These are phyloP conservation scores for Stellera chamaejasme DNA, from an alignment of 345 rosid genomes.

Conservation along the genomic window DNA sequence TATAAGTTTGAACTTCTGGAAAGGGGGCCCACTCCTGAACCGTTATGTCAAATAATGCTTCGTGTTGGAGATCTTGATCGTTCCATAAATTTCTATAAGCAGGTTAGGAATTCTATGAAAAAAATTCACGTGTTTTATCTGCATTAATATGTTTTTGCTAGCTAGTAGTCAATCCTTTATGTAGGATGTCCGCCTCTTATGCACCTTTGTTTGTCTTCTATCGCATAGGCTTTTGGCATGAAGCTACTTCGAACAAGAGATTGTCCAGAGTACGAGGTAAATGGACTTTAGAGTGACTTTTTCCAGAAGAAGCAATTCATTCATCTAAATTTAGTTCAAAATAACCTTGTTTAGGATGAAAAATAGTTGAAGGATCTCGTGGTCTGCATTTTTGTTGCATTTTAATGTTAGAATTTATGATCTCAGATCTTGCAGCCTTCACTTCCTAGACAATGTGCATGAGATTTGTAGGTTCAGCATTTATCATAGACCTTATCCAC, in stretches of 20 bases:
- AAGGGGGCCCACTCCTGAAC: conserved; percentile 98
- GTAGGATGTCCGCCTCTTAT: neutral
- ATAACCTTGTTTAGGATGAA: no score
- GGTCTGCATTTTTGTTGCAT: no score
- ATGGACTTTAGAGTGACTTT: neutral
- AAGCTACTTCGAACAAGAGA: conserved; percentile 88
- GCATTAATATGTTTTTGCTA: neutral
- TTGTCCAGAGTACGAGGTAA: conserved; percentile 92
- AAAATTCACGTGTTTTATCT: neutral
- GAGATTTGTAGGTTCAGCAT: no score
- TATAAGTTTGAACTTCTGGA: conserved; percentile 95
- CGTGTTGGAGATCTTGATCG: conserved; percentile 97
- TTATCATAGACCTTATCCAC: no score
- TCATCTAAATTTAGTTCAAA: no score
- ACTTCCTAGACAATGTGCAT: no score
- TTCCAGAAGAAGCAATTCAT: no score
- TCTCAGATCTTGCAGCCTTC: no score
- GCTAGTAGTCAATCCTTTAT: neutral
- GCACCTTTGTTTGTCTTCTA: conserved; percentile 2
- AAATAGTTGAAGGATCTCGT: no score
- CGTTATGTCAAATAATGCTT: conserved; percentile 98
- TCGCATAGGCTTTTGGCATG: conserved; percentile 87
- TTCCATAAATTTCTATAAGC: conserved; percentile 82
- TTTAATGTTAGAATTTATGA: no score
- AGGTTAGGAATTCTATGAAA: conserved; percentile 36